Evolutionary conservation across 352 stramenopile genomes (phyloP).

Genomic region (Phytophthora brassicae): DNA sequence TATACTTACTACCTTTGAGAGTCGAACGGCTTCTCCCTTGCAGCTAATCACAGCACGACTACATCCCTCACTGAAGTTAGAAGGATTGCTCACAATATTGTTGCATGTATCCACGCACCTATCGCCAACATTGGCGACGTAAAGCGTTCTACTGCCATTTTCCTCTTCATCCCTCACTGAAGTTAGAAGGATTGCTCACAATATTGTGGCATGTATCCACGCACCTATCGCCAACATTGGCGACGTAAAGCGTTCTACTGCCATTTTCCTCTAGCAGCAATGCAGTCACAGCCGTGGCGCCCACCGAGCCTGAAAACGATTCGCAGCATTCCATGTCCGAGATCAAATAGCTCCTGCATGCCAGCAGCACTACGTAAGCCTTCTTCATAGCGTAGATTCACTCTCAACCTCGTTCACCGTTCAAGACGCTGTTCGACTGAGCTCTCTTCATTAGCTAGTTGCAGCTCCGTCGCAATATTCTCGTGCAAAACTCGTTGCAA

Average conservation of each 20-base stretch:
- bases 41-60: constrained; percentile 71
- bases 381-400: background rate
- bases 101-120: constrained; percentile 39
- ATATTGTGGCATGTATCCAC: background rate
- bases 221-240: constrained; percentile 81
- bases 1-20: constrained; percentile 46
- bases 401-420: constrained; percentile 28
- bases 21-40: constrained; percentile 49
- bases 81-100: background rate
- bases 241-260: constrained; percentile 48
- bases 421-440: constrained; percentile 63
- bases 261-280: constrained; percentile 48
- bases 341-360: constrained; percentile 62
- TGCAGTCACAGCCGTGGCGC: constrained; percentile 63
- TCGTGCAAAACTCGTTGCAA: constrained; percentile 68
- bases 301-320: constrained; percentile 43
- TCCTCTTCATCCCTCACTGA: constrained; percentile 24
- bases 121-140: constrained; percentile 74
- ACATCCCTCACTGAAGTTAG: constrained; percentile 1
- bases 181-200: background rate
- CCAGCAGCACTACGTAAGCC: background rate
- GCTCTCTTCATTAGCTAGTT: constrained; percentile 36
- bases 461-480: constrained; percentile 56
- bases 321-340: constrained; percentile 80
- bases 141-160: constrained; percentile 39